Percentiles rank a stretch among this genome's conserved stretches.
phyloP scores from a whole-genome alignment of 306 rosid genomes.

The barrel medic (Medicago truncatula) region DNA sequence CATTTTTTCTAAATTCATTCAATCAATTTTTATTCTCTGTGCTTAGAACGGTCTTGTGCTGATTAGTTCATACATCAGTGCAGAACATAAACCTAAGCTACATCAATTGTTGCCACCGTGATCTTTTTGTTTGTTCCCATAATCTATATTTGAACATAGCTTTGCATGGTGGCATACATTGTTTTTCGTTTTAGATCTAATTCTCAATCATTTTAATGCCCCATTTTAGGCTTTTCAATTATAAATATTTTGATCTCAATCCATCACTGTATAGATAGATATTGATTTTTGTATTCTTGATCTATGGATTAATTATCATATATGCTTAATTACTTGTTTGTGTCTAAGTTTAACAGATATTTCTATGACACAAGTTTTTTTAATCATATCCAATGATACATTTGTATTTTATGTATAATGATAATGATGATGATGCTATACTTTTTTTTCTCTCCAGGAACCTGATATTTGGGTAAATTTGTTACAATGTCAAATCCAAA shows the following conservation, averaged over 20 bases:
- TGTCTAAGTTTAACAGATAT: too few relatives aligned
- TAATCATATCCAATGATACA: too few relatives aligned
- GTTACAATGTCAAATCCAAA: conserved; percentile 70
- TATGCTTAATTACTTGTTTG: too few relatives aligned
- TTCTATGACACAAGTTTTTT: too few relatives aligned
- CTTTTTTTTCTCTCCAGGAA: neutral
- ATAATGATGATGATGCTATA: too few relatives aligned
- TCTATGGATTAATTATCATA: too few relatives aligned
- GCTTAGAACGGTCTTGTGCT: conserved; percentile 81
- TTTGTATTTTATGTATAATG: too few relatives aligned
- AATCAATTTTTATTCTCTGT: conserved; percentile 17
- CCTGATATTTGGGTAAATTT: neutral
- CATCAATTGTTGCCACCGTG: conserved; percentile 47
- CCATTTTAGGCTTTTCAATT: too few relatives aligned
- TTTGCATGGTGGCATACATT: conserved; percentile 47
- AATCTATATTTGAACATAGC: conserved; percentile 11
- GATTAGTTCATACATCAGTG: conserved; percentile 50
- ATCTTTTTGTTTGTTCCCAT: conserved; percentile 23
- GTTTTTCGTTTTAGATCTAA: neutral
- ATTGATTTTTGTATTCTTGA: too few relatives aligned
- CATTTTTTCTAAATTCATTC: conserved; percentile 46
- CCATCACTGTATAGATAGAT: too few relatives aligned
- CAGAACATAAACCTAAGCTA: conserved; percentile 78
- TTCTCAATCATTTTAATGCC: neutral
- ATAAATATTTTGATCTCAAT: too few relatives aligned